Percentiles rank a stretch among this genome's conserved stretches.
These are phyloP conservation scores for Saccharomyces hybrid DNA, from an alignment of 1,139 yeast genomes.

Conservation along the genomic window DNA sequence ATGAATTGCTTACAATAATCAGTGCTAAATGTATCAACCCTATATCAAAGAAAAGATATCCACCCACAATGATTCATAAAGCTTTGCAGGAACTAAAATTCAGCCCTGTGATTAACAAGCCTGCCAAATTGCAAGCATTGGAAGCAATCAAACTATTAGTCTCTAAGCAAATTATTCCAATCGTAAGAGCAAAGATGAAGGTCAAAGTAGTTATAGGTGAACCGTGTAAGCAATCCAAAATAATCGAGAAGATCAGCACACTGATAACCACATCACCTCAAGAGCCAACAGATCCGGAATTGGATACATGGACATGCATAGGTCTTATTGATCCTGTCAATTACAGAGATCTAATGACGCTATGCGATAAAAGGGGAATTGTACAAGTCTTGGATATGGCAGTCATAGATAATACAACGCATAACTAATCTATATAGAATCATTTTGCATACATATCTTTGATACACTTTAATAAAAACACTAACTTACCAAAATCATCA, in stretches of 20 bases:
- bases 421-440: conserved; percentile 1
- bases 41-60: conserved; percentile 78
- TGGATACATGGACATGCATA: conserved; percentile 45
- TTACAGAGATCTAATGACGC: conserved; percentile 58
- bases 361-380: conserved; percentile 49
- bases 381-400: conserved; percentile 90
- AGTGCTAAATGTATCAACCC: conserved; percentile 93
- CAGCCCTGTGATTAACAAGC: conserved; percentile 68
- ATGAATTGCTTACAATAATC: conserved; percentile 75
- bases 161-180: conserved; percentile 77
- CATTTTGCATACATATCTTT: conserved; percentile 24
- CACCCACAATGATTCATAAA: conserved; percentile 89
- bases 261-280: conserved; percentile 34
- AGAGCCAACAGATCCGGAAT: conserved; percentile 41
- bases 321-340: conserved; percentile 86
- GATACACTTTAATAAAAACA: conserved; percentile 25
- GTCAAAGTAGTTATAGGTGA: conserved; percentile 47
- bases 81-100: conserved; percentile 74
- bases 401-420: conserved; percentile 55
- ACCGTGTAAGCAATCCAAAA: conserved; percentile 40
- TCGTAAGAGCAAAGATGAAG: conserved; percentile 92
- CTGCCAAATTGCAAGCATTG: conserved; percentile 82
- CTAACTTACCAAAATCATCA: conserved; percentile 23
- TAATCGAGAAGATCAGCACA: conserved; percentile 19
- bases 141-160: conserved; percentile 82